phyloP scores from a whole-genome alignment of 164 flowering plant species.

The Saururus chinensis region DNA sequence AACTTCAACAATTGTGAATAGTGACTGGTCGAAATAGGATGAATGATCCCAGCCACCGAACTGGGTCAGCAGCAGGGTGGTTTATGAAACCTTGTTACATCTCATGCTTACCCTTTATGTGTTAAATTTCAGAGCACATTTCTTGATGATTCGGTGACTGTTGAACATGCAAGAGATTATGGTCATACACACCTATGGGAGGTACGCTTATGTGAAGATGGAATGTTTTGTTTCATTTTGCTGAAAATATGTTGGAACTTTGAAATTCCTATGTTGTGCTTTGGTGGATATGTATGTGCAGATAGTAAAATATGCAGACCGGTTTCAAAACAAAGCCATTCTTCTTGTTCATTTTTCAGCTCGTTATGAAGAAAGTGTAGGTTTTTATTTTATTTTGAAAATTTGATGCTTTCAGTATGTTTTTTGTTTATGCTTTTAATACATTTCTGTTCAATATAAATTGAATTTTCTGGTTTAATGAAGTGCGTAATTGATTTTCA shows the following conservation, averaged over 20 bases:
- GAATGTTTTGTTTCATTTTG: background rate
- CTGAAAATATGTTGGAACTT: background rate
- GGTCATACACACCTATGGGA: slow-evolving; percentile 88
- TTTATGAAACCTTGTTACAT: too few species aligned
- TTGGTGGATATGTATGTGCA: slow-evolving; percentile 14
- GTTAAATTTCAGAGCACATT: slow-evolving; percentile 58
- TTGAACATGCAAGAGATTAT: slow-evolving; percentile 82
- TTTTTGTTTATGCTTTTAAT: background rate
- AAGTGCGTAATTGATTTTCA: too few species aligned
- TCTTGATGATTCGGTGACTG: slow-evolving; percentile 35
- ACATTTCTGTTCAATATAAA: too few species aligned
- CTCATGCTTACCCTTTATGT: background rate
- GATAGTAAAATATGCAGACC: slow-evolving; percentile 52
- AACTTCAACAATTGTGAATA: too few species aligned
- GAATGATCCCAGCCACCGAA: too few species aligned
- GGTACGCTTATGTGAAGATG: slow-evolving; percentile 29
- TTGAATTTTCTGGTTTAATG: too few species aligned
- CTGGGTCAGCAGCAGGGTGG: too few species aligned
- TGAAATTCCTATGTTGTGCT: background rate
- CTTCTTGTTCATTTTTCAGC: slow-evolving; percentile 92
- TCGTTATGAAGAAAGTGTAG: slow-evolving; percentile 41
- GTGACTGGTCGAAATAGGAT: too few species aligned
- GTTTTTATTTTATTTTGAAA: background rate
- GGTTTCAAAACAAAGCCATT: slow-evolving; percentile 74
- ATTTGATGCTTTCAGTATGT: background rate